phyloP scores from a whole-genome alignment of 768 basidiomycete genomes.

The Suillus fuscotomentosus region DNA sequence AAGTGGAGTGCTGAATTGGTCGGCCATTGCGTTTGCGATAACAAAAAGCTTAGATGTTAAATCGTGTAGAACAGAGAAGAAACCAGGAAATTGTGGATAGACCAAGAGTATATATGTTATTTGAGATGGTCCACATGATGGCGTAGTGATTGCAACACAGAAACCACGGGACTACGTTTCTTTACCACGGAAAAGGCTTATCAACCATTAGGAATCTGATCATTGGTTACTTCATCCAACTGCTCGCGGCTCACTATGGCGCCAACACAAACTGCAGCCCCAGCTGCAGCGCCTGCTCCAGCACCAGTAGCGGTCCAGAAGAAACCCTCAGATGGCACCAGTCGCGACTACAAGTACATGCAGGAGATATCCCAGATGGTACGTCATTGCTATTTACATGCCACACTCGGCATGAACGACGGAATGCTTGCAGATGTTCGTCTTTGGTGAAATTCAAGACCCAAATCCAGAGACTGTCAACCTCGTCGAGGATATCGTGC shows the following conservation, averaged over 20 bases:
- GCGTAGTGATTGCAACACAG: slow-evolving; percentile 4
- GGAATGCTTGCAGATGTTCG: slow-evolving; percentile 72
- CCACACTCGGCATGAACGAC: background rate
- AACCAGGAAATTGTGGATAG: background rate
- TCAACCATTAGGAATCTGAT: background rate
- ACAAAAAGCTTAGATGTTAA: background rate
- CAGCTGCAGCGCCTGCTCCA: slow-evolving; percentile 9
- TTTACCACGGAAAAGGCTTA: background rate
- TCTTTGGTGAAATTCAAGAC: slow-evolving; percentile 94
- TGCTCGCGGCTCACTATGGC: slow-evolving; percentile 8
- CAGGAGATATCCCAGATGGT: slow-evolving; percentile 97
- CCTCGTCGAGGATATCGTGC: slow-evolving; percentile 93
- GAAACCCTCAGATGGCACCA: slow-evolving; percentile 11
- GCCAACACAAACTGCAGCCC: slow-evolving; percentile 4
- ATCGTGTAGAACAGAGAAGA: background rate
- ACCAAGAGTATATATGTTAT: background rate
- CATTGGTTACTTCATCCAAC: background rate
- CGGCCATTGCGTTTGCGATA: slow-evolving; percentile 10
- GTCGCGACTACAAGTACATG: slow-evolving; percentile 79
- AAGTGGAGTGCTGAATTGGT: slow-evolving; percentile 42
- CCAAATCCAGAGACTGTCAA: slow-evolving; percentile 85
- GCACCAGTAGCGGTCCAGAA: slow-evolving; percentile 8
- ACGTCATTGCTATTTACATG: slow-evolving; percentile 10
- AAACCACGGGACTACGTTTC: background rate
- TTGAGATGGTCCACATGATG: background rate